phyloP scores from a whole-genome alignment of 257 asterid genomes.

The Solanum paucissectum region DNA sequence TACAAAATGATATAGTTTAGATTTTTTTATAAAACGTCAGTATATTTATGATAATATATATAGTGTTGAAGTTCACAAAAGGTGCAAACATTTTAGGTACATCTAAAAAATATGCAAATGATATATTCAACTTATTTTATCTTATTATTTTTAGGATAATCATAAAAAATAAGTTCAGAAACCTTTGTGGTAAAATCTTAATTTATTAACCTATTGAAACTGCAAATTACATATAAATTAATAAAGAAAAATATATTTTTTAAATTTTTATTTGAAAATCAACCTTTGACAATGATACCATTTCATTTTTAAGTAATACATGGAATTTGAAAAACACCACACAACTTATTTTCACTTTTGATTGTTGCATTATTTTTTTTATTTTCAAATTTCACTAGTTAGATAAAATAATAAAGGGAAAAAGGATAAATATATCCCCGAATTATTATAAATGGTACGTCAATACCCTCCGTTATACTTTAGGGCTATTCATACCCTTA shows the following conservation, averaged over 20 bases:
- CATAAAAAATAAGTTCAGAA: background rate
- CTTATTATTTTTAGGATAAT: background rate
- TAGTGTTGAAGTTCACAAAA: background rate
- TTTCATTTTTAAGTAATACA: background rate
- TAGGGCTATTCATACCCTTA: too few relatives aligned
- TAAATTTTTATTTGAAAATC: background rate
- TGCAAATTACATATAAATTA: background rate
- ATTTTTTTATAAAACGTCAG: background rate
- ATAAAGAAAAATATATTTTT: too few relatives aligned
- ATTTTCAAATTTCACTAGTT: background rate
- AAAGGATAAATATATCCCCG: too few relatives aligned
- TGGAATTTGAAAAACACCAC: background rate
- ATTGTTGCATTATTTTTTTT: background rate
- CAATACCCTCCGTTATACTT: too few relatives aligned
- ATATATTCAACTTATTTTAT: background rate
- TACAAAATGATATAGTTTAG: background rate
- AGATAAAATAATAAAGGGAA: too few relatives aligned
- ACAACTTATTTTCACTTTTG: background rate
- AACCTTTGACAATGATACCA: background rate
- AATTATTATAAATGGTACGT: too few relatives aligned
- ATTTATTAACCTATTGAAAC: background rate
- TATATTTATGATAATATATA: background rate
- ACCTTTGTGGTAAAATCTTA: background rate
- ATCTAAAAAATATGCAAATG: background rate
- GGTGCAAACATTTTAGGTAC: background rate